Evolutionary conservation across 2,329 filamentous ascomycete species (phyloP), one percentile per base, ranked within the genome.

Genomic region (Colletotrichum paranaense): DNA sequence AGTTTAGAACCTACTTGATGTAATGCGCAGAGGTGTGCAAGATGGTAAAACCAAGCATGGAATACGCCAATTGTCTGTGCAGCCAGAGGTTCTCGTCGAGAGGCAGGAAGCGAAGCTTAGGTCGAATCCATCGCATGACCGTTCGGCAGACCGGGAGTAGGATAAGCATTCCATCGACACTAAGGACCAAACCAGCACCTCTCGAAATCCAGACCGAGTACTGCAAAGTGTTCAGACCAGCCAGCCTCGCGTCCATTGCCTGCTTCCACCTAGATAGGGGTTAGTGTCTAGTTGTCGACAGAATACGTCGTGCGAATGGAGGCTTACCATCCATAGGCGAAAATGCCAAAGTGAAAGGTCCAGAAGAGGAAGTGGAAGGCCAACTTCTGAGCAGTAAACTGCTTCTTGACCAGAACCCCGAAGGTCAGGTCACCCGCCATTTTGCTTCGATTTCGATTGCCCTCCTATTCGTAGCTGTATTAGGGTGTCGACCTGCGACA

Each of bases 51-150:
- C 98, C 80, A 3, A 98, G 87, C 85, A 98, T 87, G 1, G 95
- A 88, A 81, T 99, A 99, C 22, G 97, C 96, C 56, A 97, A 90
- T 83, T 99, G 97, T 76, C 96, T 90, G 86, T 99, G 97, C 83
- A 99, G 97, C 95, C 95, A 99, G 76, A 95, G 89, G 73, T 95
- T 97, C 85, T 99, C 97, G 79, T 99, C 97, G n/a, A 99, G 88
- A 5, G 97, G 97, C 14, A 98, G 81, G 86, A 93, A 98, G 82
- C 91, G 90, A 76, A 98, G 84, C 86, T 97, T 97, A 30, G 97
- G 97, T 76, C 97, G 91, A 69, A 98, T 83, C 80, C 91, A 93
- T 81, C 94, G 91, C 80, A 99, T 89, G 38, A 98, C 86, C 73
- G 96, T 98, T 77, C 97, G 90, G 87, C 96, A 99, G 87, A 99